phyloP scores from a whole-genome alignment of 1,284 basidiomycete species.

The Ustilago hordei region DNA sequence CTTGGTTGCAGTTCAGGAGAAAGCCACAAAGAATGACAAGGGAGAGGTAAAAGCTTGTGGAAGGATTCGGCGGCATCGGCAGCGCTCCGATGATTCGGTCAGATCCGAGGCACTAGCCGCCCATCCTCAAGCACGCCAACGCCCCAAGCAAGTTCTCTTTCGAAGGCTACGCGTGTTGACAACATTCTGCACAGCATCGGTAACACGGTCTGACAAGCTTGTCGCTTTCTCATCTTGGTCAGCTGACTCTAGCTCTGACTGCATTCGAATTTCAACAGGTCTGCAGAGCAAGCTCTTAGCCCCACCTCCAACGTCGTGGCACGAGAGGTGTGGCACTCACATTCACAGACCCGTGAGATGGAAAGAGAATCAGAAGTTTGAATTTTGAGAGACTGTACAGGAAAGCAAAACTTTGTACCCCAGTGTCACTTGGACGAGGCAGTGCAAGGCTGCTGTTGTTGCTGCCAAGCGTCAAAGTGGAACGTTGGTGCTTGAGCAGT shows the following conservation, averaged over 20 bases:
- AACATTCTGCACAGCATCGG: constrained; percentile 2
- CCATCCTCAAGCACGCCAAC: neutral
- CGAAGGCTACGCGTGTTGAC: neutral
- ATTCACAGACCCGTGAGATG: neutral
- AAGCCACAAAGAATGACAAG: neutral
- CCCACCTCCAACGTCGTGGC: too few species aligned
- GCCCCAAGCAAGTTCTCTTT: neutral
- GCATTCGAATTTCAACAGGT: neutral
- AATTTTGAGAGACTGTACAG: neutral
- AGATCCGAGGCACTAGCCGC: neutral
- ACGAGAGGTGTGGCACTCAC: too few species aligned
- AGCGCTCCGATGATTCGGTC: neutral
- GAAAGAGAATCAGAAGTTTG: neutral
- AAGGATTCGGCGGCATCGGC: neutral
- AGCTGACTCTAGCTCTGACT: neutral
- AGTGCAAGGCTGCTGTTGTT: constrained; percentile 9
- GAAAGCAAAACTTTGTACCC: neutral
- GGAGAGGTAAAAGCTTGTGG: neutral
- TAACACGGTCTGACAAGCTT: neutral
- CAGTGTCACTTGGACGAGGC: neutral
- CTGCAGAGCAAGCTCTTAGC: too few species aligned
- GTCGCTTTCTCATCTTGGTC: neutral
- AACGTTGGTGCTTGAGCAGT: constrained; percentile 15
- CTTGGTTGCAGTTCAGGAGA: neutral
- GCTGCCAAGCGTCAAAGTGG: constrained; percentile 22